Conservation (phyloP, 768 basidiomycete genomes). For the Leccinum ochraceum region DNA sequence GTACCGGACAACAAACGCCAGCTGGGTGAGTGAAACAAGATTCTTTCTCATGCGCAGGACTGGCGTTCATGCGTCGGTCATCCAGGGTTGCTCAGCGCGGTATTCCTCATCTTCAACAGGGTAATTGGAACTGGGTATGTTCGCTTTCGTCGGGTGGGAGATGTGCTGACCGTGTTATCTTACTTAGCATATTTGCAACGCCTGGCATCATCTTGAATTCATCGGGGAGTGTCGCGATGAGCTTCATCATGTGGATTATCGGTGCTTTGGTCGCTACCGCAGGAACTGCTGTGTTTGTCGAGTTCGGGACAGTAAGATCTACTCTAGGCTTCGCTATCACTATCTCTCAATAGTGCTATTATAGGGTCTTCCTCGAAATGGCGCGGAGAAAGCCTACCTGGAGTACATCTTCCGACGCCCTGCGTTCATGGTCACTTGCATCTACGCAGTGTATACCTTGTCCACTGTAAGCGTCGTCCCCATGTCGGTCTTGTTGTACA, state of each 20-base stretch:
- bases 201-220: constrained; percentile 66
- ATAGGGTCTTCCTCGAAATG: constrained; percentile 67
- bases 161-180: constrained; percentile 4
- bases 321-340: not conserved
- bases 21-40: constrained; percentile 41
- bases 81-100: constrained; percentile 43
- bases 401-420: constrained; percentile 70
- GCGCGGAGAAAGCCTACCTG: constrained; percentile 77
- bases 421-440: constrained; percentile 59
- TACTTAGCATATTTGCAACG: constrained; percentile 68
- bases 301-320: constrained; percentile 63
- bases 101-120: constrained; percentile 72
- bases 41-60: constrained; percentile 2
- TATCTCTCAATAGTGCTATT: not conserved
- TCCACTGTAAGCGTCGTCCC: constrained; percentile 47
- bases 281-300: constrained; percentile 73
- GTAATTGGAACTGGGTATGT: constrained; percentile 71
- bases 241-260: constrained; percentile 69
- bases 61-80: not conserved
- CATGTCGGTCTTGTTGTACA: not conserved
- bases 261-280: constrained; percentile 64
- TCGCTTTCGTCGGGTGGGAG: not conserved
- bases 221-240: constrained; percentile 70
- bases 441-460: constrained; percentile 57
- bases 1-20: constrained; percentile 50